Evolutionary conservation across 2,329 filamentous ascomycete species (phyloP).

Genomic region (Monilinia aucupariae): DNA sequence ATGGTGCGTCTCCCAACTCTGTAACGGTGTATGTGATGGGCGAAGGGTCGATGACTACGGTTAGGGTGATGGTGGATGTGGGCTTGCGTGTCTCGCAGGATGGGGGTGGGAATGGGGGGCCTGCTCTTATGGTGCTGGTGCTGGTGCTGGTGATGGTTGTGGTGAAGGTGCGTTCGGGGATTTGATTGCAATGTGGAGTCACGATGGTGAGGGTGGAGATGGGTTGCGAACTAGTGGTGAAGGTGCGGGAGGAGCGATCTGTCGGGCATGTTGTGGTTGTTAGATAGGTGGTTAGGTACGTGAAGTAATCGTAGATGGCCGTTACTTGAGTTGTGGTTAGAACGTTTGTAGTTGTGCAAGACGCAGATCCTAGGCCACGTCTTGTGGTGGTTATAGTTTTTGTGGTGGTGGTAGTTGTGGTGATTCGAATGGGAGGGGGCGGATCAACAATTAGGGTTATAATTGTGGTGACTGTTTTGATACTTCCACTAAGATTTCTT

Average conservation of each 20-base stretch:
- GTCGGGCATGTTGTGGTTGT: neutral
- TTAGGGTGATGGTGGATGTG: too few species aligned
- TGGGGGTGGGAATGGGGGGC: neutral
- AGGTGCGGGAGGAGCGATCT: neutral
- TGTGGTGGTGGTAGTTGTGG: neutral
- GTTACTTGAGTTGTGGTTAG: neutral
- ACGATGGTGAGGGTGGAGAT: neutral
- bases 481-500: neutral
- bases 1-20: too few species aligned
- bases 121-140: too few species aligned
- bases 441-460: neutral
- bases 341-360: neutral
- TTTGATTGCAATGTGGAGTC: neutral
- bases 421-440: neutral
- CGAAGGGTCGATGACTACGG: too few species aligned
- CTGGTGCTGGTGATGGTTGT: neutral
- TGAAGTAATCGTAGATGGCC: conserved; percentile 4
- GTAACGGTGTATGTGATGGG: too few species aligned
- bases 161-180: neutral
- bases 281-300: neutral
- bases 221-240: neutral
- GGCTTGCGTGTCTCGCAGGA: neutral
- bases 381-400: neutral
- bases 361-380: neutral
- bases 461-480: neutral